Percentiles rank a stretch among this genome's conserved stretches.
Evolutionary conservation across 2,329 filamentous ascomycete species (phyloP).

Genomic region (Hypoxylon sp.): DNA sequence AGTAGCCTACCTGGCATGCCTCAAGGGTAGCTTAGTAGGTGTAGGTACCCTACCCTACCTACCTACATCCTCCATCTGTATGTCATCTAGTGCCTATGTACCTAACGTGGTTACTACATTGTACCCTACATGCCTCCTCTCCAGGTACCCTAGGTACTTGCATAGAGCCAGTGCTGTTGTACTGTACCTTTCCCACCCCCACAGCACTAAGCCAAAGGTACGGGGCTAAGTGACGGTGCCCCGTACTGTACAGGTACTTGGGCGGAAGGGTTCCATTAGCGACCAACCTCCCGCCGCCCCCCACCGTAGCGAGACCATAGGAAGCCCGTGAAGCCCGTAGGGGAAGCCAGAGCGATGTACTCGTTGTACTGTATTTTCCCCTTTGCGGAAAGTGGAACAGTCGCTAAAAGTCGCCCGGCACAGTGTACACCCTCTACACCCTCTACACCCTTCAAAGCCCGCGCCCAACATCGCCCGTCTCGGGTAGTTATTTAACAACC

Average conservation of each 20-base stretch:
- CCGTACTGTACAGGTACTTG: slow-evolving; percentile 37
- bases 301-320: slow-evolving; percentile 25
- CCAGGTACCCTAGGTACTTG: no score
- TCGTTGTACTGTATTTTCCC: slow-evolving; percentile 38
- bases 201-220: slow-evolving; percentile 19
- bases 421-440: slow-evolving; percentile 37
- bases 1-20: slow-evolving; percentile 26
- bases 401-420: slow-evolving; percentile 32
- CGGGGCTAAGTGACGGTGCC: slow-evolving; percentile 19
- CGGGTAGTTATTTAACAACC: slow-evolving; percentile 54
- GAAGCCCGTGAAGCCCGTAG: slow-evolving; percentile 1
- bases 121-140: no score
- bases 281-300: slow-evolving; percentile 23
- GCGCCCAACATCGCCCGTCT: slow-evolving; percentile 36
- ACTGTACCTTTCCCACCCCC: slow-evolving; percentile 14
- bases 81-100: background rate
- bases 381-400: slow-evolving; percentile 45
- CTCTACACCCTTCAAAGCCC: slow-evolving; percentile 17
- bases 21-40: slow-evolving; percentile 6
- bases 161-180: background rate
- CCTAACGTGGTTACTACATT: slow-evolving; percentile 1
- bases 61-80: background rate
- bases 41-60: background rate
- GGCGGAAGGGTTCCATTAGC: slow-evolving; percentile 32
- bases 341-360: slow-evolving; percentile 14